Percentiles rank a stretch among this genome's conserved stretches.
Conservation (phyloP, 176 grass and related monocot genomes). For the Rhynchospora tenuis region DNA sequence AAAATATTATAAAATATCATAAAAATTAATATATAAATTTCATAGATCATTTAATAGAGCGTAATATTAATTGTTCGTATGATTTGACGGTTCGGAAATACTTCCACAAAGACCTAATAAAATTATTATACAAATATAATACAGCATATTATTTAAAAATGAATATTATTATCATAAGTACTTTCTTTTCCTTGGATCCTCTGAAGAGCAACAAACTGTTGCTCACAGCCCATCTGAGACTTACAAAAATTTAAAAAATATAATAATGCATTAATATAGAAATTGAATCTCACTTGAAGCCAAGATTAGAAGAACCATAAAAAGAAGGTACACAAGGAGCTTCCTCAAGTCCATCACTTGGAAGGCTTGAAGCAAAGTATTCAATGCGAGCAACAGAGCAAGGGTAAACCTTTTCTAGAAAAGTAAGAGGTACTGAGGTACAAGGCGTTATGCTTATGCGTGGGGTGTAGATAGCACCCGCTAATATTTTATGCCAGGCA, state of each 20-base stretch:
- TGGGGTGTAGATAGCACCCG: not conserved
- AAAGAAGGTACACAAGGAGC: not conserved
- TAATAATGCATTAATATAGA: not conserved
- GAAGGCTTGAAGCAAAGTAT: not conserved
- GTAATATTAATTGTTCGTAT: no score
- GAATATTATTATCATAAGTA: no score
- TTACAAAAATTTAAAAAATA: not conserved
- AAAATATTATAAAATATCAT: no score
- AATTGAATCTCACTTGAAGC: slow-evolving; percentile 18
- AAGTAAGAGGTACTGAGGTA: not conserved
- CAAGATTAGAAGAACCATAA: slow-evolving; percentile 2
- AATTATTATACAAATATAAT: no score
- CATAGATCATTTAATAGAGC: no score
- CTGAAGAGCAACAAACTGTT: not conserved
- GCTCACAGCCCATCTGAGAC: not conserved
- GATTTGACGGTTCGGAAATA: no score
- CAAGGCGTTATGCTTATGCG: no score
- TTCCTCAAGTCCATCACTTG: not conserved
- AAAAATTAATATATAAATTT: no score
- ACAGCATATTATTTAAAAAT: no score
- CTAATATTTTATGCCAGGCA: not conserved
- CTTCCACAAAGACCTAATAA: no score
- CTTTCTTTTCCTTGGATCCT: no score
- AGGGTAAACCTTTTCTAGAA: not conserved
- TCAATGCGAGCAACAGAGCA: not conserved